Percentiles rank a stretch among this genome's conserved stretches.
Evolutionary conservation across 2,329 filamentous ascomycete genomes (phyloP).

Genomic region (Incumbomyces delicatus): DNA sequence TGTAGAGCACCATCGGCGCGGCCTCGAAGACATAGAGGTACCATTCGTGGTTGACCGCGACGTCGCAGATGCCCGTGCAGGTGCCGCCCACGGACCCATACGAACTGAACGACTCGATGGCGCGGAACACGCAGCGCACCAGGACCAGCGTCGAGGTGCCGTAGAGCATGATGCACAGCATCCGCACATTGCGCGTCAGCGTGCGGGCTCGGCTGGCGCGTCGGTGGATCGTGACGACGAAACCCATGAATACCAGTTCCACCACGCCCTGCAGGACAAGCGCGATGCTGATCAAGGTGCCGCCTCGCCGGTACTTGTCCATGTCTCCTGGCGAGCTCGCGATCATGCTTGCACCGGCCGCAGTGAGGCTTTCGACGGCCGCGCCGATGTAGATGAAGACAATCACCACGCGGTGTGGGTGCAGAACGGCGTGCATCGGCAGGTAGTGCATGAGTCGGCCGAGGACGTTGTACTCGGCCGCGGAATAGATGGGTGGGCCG

Average conservation of each 20-base stretch:
- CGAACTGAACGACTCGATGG: conserved; percentile 26
- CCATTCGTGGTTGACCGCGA: conserved; percentile 27
- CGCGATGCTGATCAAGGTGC: conserved; percentile 21
- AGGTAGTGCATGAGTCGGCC: conserved; percentile 30
- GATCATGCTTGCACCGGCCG: conserved; percentile 23
- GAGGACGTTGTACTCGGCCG: conserved; percentile 29
- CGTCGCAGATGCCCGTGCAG: conserved; percentile 21
- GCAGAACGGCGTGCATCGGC: conserved; percentile 29
- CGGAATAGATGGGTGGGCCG: conserved; percentile 30
- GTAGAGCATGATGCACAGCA: conserved; percentile 28
- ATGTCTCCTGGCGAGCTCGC: conserved; percentile 18
- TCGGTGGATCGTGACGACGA: conserved; percentile 23
- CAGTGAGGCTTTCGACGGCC: conserved; percentile 27
- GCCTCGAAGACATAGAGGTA: conserved; percentile 30
- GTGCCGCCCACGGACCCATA: conserved; percentile 10
- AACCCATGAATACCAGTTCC: conserved; percentile 23
- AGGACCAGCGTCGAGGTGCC: conserved; percentile 27
- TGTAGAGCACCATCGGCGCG: conserved; percentile 28
- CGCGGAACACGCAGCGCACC: conserved; percentile 29
- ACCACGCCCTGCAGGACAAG: conserved; percentile 26
- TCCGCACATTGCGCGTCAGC: conserved; percentile 22
- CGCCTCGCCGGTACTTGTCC: conserved; percentile 19
- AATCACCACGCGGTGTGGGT: conserved; percentile 27
- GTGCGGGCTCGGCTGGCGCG: conserved; percentile 20
- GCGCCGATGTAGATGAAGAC: conserved; percentile 30